Conservation (phyloP, 2,329 filamentous ascomycete species). For the Sporothrix euskadiensis region DNA sequence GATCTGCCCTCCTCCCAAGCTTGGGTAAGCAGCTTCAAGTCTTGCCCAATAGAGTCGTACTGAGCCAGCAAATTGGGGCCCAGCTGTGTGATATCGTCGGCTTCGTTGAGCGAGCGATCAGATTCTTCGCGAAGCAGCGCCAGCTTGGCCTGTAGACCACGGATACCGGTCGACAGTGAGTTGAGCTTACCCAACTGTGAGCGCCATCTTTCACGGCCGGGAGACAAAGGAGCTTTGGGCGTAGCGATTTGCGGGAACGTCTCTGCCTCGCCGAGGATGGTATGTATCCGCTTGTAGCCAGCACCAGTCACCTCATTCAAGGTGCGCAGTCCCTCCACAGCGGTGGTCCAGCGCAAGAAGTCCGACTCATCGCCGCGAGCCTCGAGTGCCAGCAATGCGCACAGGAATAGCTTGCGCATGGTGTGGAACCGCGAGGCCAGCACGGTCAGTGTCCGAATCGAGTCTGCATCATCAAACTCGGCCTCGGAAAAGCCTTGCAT, state of each 20-base stretch:
- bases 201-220: conserved; percentile 79
- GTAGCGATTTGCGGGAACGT: conserved; percentile 57
- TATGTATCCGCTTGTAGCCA: conserved; percentile 65
- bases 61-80: conserved; percentile 79
- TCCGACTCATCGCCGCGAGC: conserved; percentile 77
- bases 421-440: conserved; percentile 78
- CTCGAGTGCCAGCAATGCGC: conserved; percentile 83
- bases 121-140: conserved; percentile 89
- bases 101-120: conserved; percentile 72
- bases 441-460: conserved; percentile 77
- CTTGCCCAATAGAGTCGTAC: conserved; percentile 90
- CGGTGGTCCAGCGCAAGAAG: conserved; percentile 74
- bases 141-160: conserved; percentile 90
- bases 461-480: conserved; percentile 74
- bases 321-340: conserved; percentile 70
- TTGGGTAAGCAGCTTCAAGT: conserved; percentile 75
- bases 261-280: conserved; percentile 76
- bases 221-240: conserved; percentile 63
- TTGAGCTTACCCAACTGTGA: conserved; percentile 86
- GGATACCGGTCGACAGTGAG: conserved; percentile 84
- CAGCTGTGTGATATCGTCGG: conserved; percentile 71
- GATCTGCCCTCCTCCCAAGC: conserved; percentile 87
- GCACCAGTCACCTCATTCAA: conserved; percentile 62
- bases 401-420: conserved; percentile 80
- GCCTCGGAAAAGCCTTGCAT: conserved; percentile 60